A percentile compares a stretch with the other conserved stretches of the same genome.
These are phyloP conservation scores for Botrytis byssoidea DNA, from an alignment of 2,329 filamentous ascomycete species.

Conservation along the genomic window DNA sequence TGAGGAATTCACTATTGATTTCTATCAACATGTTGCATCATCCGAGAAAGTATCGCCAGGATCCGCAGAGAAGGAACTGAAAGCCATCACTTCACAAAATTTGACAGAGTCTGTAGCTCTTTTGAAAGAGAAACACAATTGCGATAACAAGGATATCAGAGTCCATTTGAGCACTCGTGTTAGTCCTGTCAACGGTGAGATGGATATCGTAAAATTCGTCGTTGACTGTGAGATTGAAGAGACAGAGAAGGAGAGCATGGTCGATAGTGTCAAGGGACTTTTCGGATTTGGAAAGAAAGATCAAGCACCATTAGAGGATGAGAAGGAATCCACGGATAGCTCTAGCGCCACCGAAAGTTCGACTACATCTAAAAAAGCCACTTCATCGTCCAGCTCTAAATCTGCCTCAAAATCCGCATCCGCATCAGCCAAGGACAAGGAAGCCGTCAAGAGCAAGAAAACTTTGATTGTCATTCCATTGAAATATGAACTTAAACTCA, in stretches of 20 bases:
- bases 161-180: slow-evolving; percentile 78
- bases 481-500: slow-evolving; percentile 33
- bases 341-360: slow-evolving; percentile 44
- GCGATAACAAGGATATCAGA: slow-evolving; percentile 71
- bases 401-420: slow-evolving; percentile 40
- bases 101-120: slow-evolving; percentile 78
- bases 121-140: slow-evolving; percentile 72
- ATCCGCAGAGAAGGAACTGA: slow-evolving; percentile 58
- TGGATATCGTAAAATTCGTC: slow-evolving; percentile 71
- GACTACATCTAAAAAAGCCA: slow-evolving; percentile 45
- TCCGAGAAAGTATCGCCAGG: slow-evolving; percentile 44
- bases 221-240: slow-evolving; percentile 83
- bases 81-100: slow-evolving; percentile 74
- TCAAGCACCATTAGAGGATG: slow-evolving; percentile 66
- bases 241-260: slow-evolving; percentile 71
- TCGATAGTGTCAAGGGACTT: slow-evolving; percentile 93
- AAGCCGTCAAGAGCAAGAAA: slow-evolving; percentile 34
- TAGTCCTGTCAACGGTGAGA: slow-evolving; percentile 70
- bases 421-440: slow-evolving; percentile 35
- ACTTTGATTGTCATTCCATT: slow-evolving; percentile 37
- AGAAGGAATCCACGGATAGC: slow-evolving; percentile 51
- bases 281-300: slow-evolving; percentile 94
- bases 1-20: slow-evolving; percentile 75
- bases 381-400: slow-evolving; percentile 48
- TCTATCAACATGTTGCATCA: slow-evolving; percentile 69